phyloP scores from a whole-genome alignment of 345 rosid species.

The Heritiera fomes region DNA sequence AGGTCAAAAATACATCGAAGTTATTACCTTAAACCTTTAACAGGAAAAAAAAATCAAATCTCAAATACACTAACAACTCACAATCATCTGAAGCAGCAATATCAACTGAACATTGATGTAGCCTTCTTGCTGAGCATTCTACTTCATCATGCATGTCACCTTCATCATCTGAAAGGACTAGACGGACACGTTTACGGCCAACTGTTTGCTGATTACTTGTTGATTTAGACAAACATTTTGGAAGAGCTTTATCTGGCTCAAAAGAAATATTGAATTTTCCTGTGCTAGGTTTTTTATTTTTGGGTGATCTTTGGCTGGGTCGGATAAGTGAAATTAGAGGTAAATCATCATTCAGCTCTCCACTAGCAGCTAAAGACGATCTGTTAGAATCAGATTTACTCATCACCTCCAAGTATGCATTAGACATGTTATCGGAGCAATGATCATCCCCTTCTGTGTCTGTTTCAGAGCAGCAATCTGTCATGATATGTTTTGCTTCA shows the following conservation, averaged over 20 bases:
- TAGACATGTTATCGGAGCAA: slow-evolving; percentile 42
- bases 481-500: slow-evolving; percentile 35
- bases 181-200: slow-evolving; percentile 68
- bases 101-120: slow-evolving; percentile 30
- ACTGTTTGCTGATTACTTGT: slow-evolving; percentile 47
- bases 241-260: slow-evolving; percentile 33
- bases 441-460: slow-evolving; percentile 72
- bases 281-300: slow-evolving; percentile 29
- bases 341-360: slow-evolving; percentile 53
- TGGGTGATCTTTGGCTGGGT: slow-evolving; percentile 40
- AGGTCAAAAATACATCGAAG: slow-evolving; percentile 23
- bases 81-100: slow-evolving; percentile 55
- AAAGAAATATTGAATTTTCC: slow-evolving; percentile 34
- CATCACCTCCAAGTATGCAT: slow-evolving; percentile 38
- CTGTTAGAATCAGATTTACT: slow-evolving; percentile 40
- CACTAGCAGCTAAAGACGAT: slow-evolving; percentile 38
- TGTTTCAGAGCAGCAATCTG: slow-evolving; percentile 80
- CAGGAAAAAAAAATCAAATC: neutral
- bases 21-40: slow-evolving; percentile 13
- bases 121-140: slow-evolving; percentile 36
- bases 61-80: slow-evolving; percentile 39
- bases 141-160: slow-evolving; percentile 48
- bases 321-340: slow-evolving; percentile 64
- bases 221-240: slow-evolving; percentile 40
- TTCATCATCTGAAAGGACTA: slow-evolving; percentile 90